A percentile compares a stretch with the other conserved stretches of the same genome.
Evolutionary conservation across 352 stramenopile species (phyloP).

Genomic region (Phytophthora cactorum): DNA sequence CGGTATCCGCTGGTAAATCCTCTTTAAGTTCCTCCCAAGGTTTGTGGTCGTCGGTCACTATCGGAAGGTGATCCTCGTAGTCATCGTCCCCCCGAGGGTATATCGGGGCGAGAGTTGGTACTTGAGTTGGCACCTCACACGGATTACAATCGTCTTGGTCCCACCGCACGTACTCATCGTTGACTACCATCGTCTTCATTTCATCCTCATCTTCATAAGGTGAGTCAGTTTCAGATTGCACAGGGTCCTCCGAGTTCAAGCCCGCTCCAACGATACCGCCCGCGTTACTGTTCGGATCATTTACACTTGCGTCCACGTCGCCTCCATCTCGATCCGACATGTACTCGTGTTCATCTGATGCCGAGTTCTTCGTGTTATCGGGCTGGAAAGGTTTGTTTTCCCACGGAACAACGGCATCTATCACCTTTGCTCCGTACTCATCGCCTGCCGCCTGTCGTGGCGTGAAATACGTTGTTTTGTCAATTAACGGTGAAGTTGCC

Average conservation of each 20-base stretch:
- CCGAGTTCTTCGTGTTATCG: background rate
- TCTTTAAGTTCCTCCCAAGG: conserved; percentile 19
- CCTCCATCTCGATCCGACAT: background rate
- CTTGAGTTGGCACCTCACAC: conserved; percentile 26
- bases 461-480: background rate
- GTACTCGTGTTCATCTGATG: background rate
- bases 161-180: conserved; percentile 20
- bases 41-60: conserved; percentile 11
- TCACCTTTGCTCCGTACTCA: background rate
- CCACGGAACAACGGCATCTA: conserved; percentile 1
- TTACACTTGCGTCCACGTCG: background rate
- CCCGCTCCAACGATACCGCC: background rate
- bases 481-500: background rate
- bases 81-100: conserved; percentile 14
- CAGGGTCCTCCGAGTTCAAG: background rate
- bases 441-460: background rate
- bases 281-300: background rate
- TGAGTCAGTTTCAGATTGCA: background rate
- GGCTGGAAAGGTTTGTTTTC: background rate
- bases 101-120: conserved; percentile 11
- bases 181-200: background rate
- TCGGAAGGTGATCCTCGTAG: conserved; percentile 15
- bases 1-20: background rate
- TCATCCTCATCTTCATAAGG: background rate
- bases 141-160: conserved; percentile 27